Evolutionary conservation across 306 rosid genomes (phyloP).

Genomic region (Lupinus albus): DNA sequence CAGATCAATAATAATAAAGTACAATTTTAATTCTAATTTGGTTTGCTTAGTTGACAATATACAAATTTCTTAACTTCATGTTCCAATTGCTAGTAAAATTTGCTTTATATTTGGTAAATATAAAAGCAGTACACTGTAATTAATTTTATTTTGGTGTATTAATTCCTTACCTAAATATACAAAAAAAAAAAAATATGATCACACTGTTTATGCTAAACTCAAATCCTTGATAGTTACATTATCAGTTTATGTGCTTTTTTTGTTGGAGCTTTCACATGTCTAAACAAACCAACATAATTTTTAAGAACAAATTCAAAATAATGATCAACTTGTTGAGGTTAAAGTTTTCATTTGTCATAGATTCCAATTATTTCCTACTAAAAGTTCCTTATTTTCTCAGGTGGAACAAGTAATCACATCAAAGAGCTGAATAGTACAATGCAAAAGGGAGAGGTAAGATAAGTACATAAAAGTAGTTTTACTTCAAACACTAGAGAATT

Average conservation of each 20-base stretch:
- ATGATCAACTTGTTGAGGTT: not conserved
- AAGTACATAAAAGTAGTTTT: not conserved
- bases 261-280: not conserved
- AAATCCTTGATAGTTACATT: not conserved
- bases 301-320: not conserved
- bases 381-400: slow-evolving; percentile 43
- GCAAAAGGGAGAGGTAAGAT: slow-evolving; percentile 57
- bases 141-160: no score
- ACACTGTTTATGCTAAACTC: not conserved
- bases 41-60: not conserved
- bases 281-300: not conserved
- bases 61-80: not conserved
- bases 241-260: not conserved
- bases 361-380: slow-evolving; percentile 18
- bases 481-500: slow-evolving; percentile 5
- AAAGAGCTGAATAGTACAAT: slow-evolving; percentile 41
- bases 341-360: not conserved
- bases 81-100: not conserved
- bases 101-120: not conserved
- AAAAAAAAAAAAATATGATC: no score
- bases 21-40: not conserved
- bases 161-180: no score
- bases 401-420: slow-evolving; percentile 44
- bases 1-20: no score
- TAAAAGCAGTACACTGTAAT: not conserved